A percentile compares a stretch with the other conserved stretches of the same genome.
Evolutionary conservation across 2,329 filamentous ascomycete genomes (phyloP).

Genomic region (Pseudocercospora macadamiae): DNA sequence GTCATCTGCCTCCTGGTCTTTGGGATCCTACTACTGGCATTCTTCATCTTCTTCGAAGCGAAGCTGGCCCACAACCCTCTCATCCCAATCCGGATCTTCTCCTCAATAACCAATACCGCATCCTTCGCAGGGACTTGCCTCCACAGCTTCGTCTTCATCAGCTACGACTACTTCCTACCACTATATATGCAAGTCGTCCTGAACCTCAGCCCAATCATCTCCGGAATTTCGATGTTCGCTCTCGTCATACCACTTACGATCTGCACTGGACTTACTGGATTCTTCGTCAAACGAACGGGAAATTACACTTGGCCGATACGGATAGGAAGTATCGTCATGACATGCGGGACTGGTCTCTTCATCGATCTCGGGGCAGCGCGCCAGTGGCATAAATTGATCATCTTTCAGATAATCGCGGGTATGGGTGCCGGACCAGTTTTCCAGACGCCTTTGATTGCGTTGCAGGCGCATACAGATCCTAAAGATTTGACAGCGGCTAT

Average conservation of each 20-base stretch:
- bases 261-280: conserved; percentile 49
- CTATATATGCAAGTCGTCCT: conserved; percentile 73
- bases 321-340: conserved; percentile 45
- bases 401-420: conserved; percentile 55
- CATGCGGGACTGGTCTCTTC: conserved; percentile 53
- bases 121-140: conserved; percentile 53
- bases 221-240: conserved; percentile 64
- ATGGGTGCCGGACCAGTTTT: conserved; percentile 58
- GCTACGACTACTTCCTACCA: conserved; percentile 70
- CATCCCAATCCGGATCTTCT: conserved; percentile 68
- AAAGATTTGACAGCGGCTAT: conserved; percentile 56
- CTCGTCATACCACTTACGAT: conserved; percentile 53
- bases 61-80: conserved; percentile 66
- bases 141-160: conserved; percentile 62
- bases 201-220: conserved; percentile 61
- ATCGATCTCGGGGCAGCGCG: conserved; percentile 46
- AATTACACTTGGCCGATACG: conserved; percentile 52
- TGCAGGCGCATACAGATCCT: conserved; percentile 54
- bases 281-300: conserved; percentile 54
- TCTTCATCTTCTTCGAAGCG: conserved; percentile 65
- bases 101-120: conserved; percentile 59
- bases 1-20: conserved; percentile 60
- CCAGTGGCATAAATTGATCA: conserved; percentile 47
- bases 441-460: conserved; percentile 58
- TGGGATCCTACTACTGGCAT: conserved; percentile 50